These are phyloP conservation scores for Fusarium armeniacum DNA, from an alignment of 2,329 filamentous ascomycete species.

Conservation along the genomic window DNA sequence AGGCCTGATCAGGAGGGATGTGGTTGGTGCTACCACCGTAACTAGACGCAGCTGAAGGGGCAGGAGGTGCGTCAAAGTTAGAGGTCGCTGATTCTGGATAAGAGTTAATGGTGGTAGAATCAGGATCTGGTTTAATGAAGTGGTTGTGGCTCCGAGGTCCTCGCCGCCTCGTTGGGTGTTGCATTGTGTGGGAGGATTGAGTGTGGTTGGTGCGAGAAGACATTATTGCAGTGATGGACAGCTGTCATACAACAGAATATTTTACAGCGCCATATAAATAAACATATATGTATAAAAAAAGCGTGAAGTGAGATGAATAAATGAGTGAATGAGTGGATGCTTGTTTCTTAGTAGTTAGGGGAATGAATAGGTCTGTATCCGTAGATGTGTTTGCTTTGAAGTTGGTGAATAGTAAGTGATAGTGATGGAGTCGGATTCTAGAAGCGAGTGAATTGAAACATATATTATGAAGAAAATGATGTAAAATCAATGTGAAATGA, in stretches of 20 bases:
- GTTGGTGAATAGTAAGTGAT: neutral
- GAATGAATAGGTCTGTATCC: slow-evolving; percentile 12
- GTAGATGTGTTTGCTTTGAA: slow-evolving; percentile 21
- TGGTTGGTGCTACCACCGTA: slow-evolving; percentile 37
- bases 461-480: slow-evolving; percentile 9
- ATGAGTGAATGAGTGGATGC: slow-evolving; percentile 7
- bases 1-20: slow-evolving; percentile 42
- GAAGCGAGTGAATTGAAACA: neutral
- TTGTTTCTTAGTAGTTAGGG: neutral
- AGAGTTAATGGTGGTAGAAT: slow-evolving; percentile 31
- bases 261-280: neutral
- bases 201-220: slow-evolving; percentile 31
- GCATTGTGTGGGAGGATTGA: slow-evolving; percentile 39
- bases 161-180: slow-evolving; percentile 43
- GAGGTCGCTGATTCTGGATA: slow-evolving; percentile 32
- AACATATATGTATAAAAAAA: neutral
- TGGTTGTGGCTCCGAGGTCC: slow-evolving; percentile 30
- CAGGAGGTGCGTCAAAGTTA: slow-evolving; percentile 20
- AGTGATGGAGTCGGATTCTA: neutral
- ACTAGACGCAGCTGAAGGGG: slow-evolving; percentile 39
- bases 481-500: neutral
- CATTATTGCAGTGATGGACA: slow-evolving; percentile 23
- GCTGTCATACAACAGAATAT: neutral
- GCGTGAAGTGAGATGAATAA: neutral
- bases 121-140: slow-evolving; percentile 50